phyloP scores from a whole-genome alignment of 768 basidiomycete species.

The Termitomyces sp. region DNA sequence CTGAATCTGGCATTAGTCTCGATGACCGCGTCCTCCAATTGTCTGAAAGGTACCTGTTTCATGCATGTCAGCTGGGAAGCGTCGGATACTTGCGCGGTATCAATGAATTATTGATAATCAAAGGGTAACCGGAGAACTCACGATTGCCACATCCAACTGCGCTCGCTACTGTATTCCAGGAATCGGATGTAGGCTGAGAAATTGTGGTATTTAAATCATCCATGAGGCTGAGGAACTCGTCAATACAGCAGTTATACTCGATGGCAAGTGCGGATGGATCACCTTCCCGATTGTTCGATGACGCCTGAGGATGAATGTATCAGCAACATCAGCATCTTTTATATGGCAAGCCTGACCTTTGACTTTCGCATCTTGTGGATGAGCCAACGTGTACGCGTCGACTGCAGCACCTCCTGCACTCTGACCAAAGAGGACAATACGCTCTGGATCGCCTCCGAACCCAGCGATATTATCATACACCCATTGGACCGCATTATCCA shows the following conservation, averaged over 20 bases:
- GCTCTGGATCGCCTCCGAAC: slow-evolving; percentile 39
- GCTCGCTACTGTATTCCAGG: slow-evolving; percentile 19
- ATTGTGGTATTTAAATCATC: no score
- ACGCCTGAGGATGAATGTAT: slow-evolving; percentile 16
- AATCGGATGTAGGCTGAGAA: no score
- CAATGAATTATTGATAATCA: no score
- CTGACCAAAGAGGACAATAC: slow-evolving; percentile 35
- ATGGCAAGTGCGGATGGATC: no score
- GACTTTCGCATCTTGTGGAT: slow-evolving; percentile 23
- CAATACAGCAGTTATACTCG: no score
- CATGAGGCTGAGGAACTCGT: no score
- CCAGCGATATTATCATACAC: slow-evolving; percentile 42
- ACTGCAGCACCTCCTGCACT: slow-evolving; percentile 31
- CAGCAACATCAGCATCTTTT: no score
- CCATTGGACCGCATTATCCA: slow-evolving; percentile 41
- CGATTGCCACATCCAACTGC: slow-evolving; percentile 33
- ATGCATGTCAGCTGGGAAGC: slow-evolving; percentile 34
- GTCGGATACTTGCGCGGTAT: slow-evolving; percentile 15
- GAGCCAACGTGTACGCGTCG: slow-evolving; percentile 27
- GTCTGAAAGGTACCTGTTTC: slow-evolving; percentile 27
- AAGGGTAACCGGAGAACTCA: slow-evolving; percentile 8
- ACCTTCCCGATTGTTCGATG: slow-evolving; percentile 15
- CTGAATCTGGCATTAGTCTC: slow-evolving; percentile 25
- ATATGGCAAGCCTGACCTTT: slow-evolving; percentile 6
- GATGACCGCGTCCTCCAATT: slow-evolving; percentile 29